Evolutionary conservation across 2,329 filamentous ascomycete genomes (phyloP), one percentile per base, ranked within the genome.

Genomic region (Teratosphaeria zuluensis): DNA sequence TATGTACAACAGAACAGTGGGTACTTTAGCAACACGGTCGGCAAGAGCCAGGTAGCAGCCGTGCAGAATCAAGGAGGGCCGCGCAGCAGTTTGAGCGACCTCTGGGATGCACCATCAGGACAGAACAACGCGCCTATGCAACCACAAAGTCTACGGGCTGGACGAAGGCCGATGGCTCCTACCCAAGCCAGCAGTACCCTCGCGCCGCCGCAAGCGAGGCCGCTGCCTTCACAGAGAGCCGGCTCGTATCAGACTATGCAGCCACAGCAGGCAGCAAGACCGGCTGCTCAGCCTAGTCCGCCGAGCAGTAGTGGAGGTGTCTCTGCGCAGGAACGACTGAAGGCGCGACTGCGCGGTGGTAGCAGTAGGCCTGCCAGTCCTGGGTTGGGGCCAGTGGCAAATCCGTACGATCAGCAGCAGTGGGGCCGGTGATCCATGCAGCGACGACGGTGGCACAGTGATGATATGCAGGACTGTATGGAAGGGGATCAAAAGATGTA

Each of bases 281-380:
- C 72, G 65, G 74, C 55, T 69, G 69, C 46, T 76, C 79, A 66
- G 61, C 68, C 61, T 57, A 66, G 53, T 69, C 67, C 63, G 68
- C 63, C 75, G 60, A 62, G 74, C 61, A 70, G 73, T 61, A 70
- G 72, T 68, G 73, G 69, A 51, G 77, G 74, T 2, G 79, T 79
- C 35, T 84, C 85, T 21, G 90, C 90, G 55, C 89, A 95, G 75
- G 89, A 95, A 66, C 80, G 89, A 65, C 77, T 96, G 66, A 89
- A 90, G 70, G 89, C 91, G 67, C 79, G 89, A 62, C 76, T 96
- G 53, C 90, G 90, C 80, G 70, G 70, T 53, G 68, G 60, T 9
- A 60, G 59, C 8, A 64, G 64, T 16, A 62, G 61, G 56, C 54
- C 62, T 2, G 48, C 32, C 14, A 58, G 61, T 54, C 35, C 57